These are phyloP conservation scores for Blastomyces silverae DNA, from an alignment of 2,329 filamentous ascomycete species.

Conservation along the genomic window DNA sequence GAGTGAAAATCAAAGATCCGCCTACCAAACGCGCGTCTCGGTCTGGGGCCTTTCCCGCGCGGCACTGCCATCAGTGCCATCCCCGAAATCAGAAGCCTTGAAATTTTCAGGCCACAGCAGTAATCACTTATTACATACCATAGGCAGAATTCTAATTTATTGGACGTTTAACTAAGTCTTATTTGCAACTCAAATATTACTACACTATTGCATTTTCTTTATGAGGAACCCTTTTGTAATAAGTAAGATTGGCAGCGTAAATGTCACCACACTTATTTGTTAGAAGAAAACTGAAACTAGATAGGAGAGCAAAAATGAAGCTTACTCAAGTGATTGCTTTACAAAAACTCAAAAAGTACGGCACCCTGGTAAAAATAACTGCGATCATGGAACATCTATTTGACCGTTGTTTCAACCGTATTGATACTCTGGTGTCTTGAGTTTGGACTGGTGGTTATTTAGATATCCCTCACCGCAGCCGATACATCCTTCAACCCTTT, in stretches of 20 bases:
- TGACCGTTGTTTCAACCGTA: neutral
- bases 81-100: too few species aligned
- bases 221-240: too few species aligned
- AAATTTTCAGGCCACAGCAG: too few species aligned
- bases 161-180: too few species aligned
- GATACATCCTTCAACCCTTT: neutral
- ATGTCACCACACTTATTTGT: neutral
- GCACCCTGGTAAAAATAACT: neutral
- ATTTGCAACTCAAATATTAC: too few species aligned
- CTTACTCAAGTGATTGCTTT: neutral
- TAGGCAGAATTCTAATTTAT: too few species aligned
- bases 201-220: too few species aligned
- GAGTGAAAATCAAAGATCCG: neutral
- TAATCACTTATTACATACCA: too few species aligned
- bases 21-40: neutral
- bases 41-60: neutral
- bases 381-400: neutral
- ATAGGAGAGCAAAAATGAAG: neutral
- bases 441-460: neutral
- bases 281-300: neutral
- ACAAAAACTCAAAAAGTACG: neutral
- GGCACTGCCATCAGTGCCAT: neutral
- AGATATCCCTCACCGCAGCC: too few species aligned
- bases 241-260: neutral
- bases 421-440: neutral